phyloP scores from a whole-genome alignment of 495 filamentous ascomycete genomes.

The Trichoderma gamsii region DNA sequence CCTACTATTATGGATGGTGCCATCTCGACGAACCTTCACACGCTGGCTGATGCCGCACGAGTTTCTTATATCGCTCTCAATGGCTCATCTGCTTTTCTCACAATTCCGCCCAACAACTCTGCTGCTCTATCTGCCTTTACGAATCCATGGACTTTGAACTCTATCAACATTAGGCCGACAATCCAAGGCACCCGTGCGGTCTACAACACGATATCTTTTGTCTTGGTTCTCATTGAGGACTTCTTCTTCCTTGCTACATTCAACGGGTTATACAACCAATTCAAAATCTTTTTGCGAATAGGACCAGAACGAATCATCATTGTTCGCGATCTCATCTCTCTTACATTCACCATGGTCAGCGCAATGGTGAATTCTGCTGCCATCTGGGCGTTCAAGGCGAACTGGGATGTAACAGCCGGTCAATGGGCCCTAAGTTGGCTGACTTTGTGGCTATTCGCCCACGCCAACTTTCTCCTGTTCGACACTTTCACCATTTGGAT shows the following conservation, averaged over 20 bases:
- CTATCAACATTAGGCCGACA: slow-evolving; percentile 41
- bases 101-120: slow-evolving; percentile 19
- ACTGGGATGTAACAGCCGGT: slow-evolving; percentile 41
- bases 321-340: not conserved
- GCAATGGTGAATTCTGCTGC: slow-evolving; percentile 40
- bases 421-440: slow-evolving; percentile 47
- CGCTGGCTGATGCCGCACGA: slow-evolving; percentile 32
- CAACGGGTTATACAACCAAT: slow-evolving; percentile 37
- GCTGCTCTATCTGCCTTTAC: slow-evolving; percentile 33
- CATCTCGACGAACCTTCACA: slow-evolving; percentile 27
- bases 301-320: not conserved
- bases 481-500: slow-evolving; percentile 45
- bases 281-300: slow-evolving; percentile 38
- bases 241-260: slow-evolving; percentile 48
- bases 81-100: slow-evolving; percentile 27
- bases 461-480: slow-evolving; percentile 45
- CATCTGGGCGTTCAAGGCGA: slow-evolving; percentile 46
- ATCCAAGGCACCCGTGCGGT: slow-evolving; percentile 43
- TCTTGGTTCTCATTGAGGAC: slow-evolving; percentile 45
- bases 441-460: slow-evolving; percentile 45
- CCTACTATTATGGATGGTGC: slow-evolving; percentile 35
- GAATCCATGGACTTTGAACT: slow-evolving; percentile 36
- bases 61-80: slow-evolving; percentile 30
- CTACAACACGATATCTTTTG: slow-evolving; percentile 48
- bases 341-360: slow-evolving; percentile 21